A percentile compares a stretch with the other conserved stretches of the same genome.
phyloP scores from a whole-genome alignment of 1,284 basidiomycete species.

The Mrakiaceae sp. region DNA sequence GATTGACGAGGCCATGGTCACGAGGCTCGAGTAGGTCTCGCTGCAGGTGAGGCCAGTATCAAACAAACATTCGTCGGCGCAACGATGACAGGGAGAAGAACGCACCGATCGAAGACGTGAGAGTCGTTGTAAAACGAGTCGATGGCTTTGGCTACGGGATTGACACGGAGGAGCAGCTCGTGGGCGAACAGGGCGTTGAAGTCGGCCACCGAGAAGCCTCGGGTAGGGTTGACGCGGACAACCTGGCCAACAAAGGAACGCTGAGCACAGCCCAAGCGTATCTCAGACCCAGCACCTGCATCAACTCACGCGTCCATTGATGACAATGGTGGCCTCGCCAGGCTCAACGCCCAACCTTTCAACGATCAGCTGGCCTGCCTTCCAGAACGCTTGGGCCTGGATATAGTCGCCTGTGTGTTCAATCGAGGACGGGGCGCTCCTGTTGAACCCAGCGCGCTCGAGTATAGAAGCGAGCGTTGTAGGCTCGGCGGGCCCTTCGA shows the following conservation, averaged over 20 bases:
- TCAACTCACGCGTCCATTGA: conserved; percentile 63
- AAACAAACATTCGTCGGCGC: neutral
- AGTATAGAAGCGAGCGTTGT: too few species aligned
- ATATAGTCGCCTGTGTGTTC: too few species aligned
- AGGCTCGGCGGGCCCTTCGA: too few species aligned
- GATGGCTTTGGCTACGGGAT: conserved; percentile 55
- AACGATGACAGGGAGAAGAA: neutral
- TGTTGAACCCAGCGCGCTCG: too few species aligned
- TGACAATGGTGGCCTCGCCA: conserved; percentile 51
- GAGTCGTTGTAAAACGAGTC: conserved; percentile 42
- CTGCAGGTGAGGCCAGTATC: conserved; percentile 31
- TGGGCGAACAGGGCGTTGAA: conserved; percentile 56
- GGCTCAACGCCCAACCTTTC: conserved; percentile 43
- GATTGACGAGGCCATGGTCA: conserved; percentile 56
- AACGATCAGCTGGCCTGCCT: conserved; percentile 21
- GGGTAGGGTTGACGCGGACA: conserved; percentile 43
- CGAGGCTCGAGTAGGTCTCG: conserved; percentile 45
- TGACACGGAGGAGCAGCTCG: conserved; percentile 57
- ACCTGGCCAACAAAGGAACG: too few species aligned
- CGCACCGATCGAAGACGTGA: conserved; percentile 40
- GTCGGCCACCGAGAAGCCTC: conserved; percentile 53
- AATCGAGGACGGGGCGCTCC: too few species aligned
- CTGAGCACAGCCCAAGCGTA: too few species aligned
- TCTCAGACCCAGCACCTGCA: too few species aligned
- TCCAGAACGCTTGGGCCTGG: conserved; percentile 30